phyloP scores from a whole-genome alignment of 2,329 filamentous ascomycete species.

The Stachybotrys echinatus region DNA sequence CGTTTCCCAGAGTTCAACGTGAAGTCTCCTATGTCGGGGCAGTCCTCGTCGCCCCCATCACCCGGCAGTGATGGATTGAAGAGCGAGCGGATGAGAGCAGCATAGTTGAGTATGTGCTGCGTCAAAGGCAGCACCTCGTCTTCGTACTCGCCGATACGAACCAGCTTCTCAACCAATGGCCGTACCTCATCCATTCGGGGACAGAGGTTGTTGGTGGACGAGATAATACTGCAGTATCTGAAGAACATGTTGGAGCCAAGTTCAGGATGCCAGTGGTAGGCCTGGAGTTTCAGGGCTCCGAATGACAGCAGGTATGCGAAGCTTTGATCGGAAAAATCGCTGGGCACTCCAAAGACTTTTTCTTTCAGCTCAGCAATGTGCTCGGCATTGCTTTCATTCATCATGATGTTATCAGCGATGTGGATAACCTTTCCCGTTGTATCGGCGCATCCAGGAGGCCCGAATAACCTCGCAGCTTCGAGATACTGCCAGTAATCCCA shows the following conservation, averaged over 20 bases:
- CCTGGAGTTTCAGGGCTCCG: constrained; percentile 40
- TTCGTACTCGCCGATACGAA: no score
- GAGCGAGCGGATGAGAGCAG: no score
- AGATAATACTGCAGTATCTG: no score
- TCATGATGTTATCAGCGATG: constrained; percentile 43
- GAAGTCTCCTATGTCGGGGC: no score
- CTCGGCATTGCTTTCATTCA: constrained; percentile 31
- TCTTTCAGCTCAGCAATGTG: constrained; percentile 39
- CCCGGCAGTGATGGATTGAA: no score
- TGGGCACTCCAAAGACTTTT: constrained; percentile 41
- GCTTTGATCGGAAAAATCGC: constrained; percentile 37
- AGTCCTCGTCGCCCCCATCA: no score
- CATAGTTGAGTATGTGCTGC: no score
- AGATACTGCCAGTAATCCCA: constrained; percentile 67
- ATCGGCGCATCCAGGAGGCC: constrained; percentile 56
- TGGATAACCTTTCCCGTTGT: constrained; percentile 54
- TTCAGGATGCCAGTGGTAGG: constrained; percentile 48
- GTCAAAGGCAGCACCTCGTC: no score
- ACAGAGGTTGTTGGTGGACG: no score
- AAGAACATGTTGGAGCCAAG: constrained; percentile 30
- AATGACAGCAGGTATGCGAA: constrained; percentile 38
- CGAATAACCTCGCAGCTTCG: constrained; percentile 44
- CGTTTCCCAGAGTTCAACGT: no score
- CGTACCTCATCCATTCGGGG: no score
- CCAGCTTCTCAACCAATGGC: no score